Evolutionary conservation across 495 filamentous ascomycete genomes (phyloP).

Genomic region (Parathielavia appendiculata): DNA sequence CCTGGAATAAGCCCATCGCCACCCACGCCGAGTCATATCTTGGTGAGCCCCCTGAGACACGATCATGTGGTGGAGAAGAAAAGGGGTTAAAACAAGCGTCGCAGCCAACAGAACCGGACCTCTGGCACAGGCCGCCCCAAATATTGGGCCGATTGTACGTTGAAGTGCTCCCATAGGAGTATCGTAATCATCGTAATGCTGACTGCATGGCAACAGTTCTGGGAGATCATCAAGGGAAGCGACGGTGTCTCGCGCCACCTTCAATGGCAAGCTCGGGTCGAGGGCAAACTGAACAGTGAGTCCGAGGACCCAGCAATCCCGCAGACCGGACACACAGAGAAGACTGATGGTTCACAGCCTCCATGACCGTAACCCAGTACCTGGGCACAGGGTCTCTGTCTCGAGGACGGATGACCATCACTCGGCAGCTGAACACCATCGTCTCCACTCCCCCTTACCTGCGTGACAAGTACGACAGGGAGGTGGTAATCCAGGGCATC

Average conservation of each 20-base stretch:
- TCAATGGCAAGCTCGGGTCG: conserved; percentile 58
- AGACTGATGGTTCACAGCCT: conserved; percentile 21
- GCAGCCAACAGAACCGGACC: conserved; percentile 52
- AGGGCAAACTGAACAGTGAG: conserved; percentile 40
- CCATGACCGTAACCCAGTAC: conserved; percentile 62
- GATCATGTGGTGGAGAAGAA: background rate
- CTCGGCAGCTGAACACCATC: conserved; percentile 46
- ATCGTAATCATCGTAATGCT: background rate
- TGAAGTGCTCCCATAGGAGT: background rate
- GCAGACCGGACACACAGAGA: background rate
- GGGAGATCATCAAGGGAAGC: conserved; percentile 49
- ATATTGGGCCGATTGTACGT: conserved; percentile 50
- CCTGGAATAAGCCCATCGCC: conserved; percentile 44
- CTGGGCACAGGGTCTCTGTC: conserved; percentile 55
- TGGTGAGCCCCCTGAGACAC: conserved; percentile 19
- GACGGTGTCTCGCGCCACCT: conserved; percentile 59
- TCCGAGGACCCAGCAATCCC: conserved; percentile 13
- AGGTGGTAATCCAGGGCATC: conserved; percentile 49
- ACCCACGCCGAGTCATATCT: conserved; percentile 35
- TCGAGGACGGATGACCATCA: conserved; percentile 57
- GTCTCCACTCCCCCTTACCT: conserved; percentile 51
- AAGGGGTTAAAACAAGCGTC: conserved; percentile 30
- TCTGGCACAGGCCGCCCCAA: conserved; percentile 62
- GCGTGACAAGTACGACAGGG: conserved; percentile 42
- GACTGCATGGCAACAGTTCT: conserved; percentile 31